Percentiles rank a stretch among this genome's conserved stretches.
Evolutionary conservation across 106 monocot genomes (phyloP).

Genomic region (Xerophyta viscosa): DNA sequence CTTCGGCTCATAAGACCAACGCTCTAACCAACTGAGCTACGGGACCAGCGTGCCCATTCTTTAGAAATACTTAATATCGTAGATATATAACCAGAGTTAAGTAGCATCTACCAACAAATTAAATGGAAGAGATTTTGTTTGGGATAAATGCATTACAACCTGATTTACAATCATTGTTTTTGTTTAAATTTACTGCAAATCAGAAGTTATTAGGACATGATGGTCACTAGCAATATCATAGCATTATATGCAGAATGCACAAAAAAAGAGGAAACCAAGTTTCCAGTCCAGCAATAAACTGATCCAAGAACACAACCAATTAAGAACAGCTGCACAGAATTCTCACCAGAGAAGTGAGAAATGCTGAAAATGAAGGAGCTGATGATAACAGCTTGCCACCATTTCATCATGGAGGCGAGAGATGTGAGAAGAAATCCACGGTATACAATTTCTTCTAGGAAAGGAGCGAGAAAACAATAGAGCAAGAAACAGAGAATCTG

Average conservation of each 20-base stretch:
- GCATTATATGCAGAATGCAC: constrained; percentile 84
- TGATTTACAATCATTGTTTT: too few species aligned
- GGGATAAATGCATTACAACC: too few species aligned
- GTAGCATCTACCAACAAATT: too few species aligned
- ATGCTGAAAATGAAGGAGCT: constrained; percentile 53
- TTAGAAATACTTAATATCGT: too few species aligned
- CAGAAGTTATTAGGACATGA: constrained; percentile 15
- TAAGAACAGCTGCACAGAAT: constrained; percentile 58
- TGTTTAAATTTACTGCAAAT: too few species aligned
- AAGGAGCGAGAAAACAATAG: constrained; percentile 55
- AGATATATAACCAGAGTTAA: too few species aligned
- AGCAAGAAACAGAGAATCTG: constrained; percentile 31
- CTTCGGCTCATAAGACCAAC: constrained; percentile 99
- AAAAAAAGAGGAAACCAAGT: constrained; percentile 40
- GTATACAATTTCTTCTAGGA: constrained; percentile 74
- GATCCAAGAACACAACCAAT: constrained; percentile 79
- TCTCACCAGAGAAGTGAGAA: constrained; percentile 58
- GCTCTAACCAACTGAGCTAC: constrained; percentile 99
- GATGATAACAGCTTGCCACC: constrained; percentile 48
- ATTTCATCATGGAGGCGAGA: constrained; percentile 42
- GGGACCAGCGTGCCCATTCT: too few species aligned
- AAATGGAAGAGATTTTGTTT: too few species aligned
- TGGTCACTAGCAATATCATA: constrained; percentile 26
- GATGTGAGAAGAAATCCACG: constrained; percentile 73
- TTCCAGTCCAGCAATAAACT: constrained; percentile 66